Conservation (phyloP, 176 grass and related monocot species). For the Avena sativa region DNA sequence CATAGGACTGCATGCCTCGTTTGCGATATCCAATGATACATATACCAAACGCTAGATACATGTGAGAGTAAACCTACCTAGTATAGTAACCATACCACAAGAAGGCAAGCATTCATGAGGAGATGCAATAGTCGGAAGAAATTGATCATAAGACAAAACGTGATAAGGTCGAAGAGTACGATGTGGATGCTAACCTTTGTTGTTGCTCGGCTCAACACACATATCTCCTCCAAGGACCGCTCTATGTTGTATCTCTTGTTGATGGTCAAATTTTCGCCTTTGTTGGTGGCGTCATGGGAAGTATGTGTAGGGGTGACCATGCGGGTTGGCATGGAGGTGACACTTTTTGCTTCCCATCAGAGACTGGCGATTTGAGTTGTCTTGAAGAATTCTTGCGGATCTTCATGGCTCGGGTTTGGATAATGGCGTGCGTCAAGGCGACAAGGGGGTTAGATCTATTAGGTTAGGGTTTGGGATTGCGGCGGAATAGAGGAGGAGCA, state of each 20-base stretch:
- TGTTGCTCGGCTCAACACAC: background rate
- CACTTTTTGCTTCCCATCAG: too few relatives aligned
- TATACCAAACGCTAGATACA: background rate
- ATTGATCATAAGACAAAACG: too few relatives aligned
- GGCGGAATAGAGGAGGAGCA: background rate
- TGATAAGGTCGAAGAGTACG: background rate
- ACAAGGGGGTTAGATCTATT: background rate
- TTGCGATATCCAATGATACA: background rate
- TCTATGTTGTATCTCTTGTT: background rate
- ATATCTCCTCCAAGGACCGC: background rate
- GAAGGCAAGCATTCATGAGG: background rate
- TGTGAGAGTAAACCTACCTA: too few relatives aligned
- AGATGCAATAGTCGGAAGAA: too few relatives aligned
- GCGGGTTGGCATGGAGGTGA: background rate
- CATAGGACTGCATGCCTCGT: background rate
- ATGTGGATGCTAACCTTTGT: background rate
- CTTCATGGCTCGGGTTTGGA: background rate
- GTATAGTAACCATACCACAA: background rate
- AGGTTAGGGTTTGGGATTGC: conserved; percentile 27
- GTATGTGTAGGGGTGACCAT: background rate
- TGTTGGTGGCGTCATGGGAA: background rate
- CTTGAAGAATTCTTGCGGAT: conserved; percentile 11
- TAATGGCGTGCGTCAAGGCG: background rate
- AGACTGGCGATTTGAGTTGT: background rate
- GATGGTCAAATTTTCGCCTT: background rate